phyloP scores from a whole-genome alignment of 2,329 filamentous ascomycete species.

The Ascosphaera acerosa region DNA sequence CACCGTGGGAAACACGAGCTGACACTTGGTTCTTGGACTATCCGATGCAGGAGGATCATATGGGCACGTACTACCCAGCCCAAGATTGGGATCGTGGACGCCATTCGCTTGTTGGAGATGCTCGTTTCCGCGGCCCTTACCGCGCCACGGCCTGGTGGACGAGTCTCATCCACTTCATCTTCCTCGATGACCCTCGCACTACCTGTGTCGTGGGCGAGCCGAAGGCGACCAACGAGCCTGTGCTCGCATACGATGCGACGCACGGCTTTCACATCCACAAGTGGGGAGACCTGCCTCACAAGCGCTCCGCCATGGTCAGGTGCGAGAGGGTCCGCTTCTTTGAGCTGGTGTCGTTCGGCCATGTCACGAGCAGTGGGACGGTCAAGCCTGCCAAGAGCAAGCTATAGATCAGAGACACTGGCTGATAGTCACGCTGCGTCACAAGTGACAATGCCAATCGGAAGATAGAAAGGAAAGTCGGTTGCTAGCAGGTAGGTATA shows the following conservation, averaged over 20 bases:
- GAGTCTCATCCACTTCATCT: conserved; percentile 32
- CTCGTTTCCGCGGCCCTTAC: conserved; percentile 27
- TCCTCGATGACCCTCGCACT: conserved; percentile 32
- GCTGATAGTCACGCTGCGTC: too few relatives aligned
- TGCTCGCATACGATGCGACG: conserved; percentile 48
- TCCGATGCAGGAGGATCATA: conserved; percentile 30
- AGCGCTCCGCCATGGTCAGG: conserved; percentile 40
- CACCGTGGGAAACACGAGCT: too few relatives aligned
- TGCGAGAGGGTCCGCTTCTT: conserved; percentile 45
- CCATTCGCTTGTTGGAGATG: conserved; percentile 33
- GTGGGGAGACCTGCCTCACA: conserved; percentile 46
- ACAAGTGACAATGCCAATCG: too few relatives aligned
- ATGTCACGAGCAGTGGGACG: conserved; percentile 7
- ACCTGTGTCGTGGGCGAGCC: conserved; percentile 36
- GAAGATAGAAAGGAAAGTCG: too few relatives aligned
- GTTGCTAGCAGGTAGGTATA: too few relatives aligned
- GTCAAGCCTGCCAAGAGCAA: conserved; percentile 7
- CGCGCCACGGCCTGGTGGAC: conserved; percentile 34
- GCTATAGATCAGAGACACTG: conserved; percentile 6
- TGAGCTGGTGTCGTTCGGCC: conserved; percentile 27
- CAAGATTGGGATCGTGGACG: conserved; percentile 32
- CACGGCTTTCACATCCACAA: conserved; percentile 49
- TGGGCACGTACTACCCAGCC: conserved; percentile 31
- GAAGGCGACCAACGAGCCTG: conserved; percentile 40
- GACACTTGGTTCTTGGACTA: neutral